Conservation (phyloP, 306 rosid species). For the Prunus persica region Prunus_persica_NCBIv2 NC_034011.1:24012001-24012500, state of each 20-base stretch:
- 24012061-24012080: neutral
- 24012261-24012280: conserved; percentile 90
- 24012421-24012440: neutral
- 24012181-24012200: conserved; percentile 85
- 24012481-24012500: conserved; percentile 57
- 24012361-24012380: conserved; percentile 54
- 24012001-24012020: neutral
- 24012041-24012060: neutral
- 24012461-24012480: conserved; percentile 46
- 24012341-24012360: conserved; percentile 57
- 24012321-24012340: conserved; percentile 28
- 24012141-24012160: conserved; percentile 77
- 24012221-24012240: conserved; percentile 83
- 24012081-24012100: conserved; percentile 56
- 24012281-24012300: conserved; percentile 86
- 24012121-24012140: conserved; percentile 83
- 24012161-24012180: conserved; percentile 86
- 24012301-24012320: conserved; percentile 65
- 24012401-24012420: neutral
- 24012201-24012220: conserved; percentile 78
- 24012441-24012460: conserved; percentile 7
- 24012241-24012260: conserved; percentile 77
- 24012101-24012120: conserved; percentile 60
- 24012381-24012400: neutral
- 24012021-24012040: neutral